Conservation (phyloP, 768 basidiomycete genomes). For the Leccinum longicurvipes region DNA sequence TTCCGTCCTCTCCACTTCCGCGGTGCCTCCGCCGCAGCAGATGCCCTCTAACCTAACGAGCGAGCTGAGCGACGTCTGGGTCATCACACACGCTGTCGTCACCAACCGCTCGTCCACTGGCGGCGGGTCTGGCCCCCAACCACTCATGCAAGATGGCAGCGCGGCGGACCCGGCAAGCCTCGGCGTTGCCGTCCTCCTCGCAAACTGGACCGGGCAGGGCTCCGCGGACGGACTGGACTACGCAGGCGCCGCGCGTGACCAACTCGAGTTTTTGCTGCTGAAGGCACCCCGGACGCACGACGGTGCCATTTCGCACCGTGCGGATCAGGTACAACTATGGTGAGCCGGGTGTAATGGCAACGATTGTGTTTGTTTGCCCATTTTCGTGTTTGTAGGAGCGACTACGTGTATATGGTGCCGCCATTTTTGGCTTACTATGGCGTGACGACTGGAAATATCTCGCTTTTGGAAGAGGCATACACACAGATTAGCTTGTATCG, state of each 20-base stretch:
- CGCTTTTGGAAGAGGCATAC: conserved; percentile 61
- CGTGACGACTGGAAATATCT: conserved; percentile 51
- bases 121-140: conserved; percentile 48
- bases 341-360: conserved; percentile 19
- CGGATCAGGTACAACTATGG: conserved; percentile 70
- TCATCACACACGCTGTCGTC: conserved; percentile 52
- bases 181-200: conserved; percentile 65
- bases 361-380: not conserved
- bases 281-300: conserved; percentile 60
- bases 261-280: conserved; percentile 60
- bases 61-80: conserved; percentile 51
- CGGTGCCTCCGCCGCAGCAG: conserved; percentile 27
- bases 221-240: conserved; percentile 48
- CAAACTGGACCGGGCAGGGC: conserved; percentile 47
- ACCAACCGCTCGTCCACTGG: conserved; percentile 44
- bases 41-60: conserved; percentile 19
- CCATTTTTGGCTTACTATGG: conserved; percentile 88
- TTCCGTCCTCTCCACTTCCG: conserved; percentile 40
- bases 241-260: conserved; percentile 58
- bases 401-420: conserved; percentile 83
- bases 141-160: conserved; percentile 56
- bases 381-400: conserved; percentile 47
- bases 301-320: conserved; percentile 81
- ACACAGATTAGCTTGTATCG: conserved; percentile 73
- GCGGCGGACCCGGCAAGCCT: conserved; percentile 77